These are phyloP conservation scores for Cyberlindnera lachancei DNA, from an alignment of 805 yeast species.

Conservation along the genomic window DNA sequence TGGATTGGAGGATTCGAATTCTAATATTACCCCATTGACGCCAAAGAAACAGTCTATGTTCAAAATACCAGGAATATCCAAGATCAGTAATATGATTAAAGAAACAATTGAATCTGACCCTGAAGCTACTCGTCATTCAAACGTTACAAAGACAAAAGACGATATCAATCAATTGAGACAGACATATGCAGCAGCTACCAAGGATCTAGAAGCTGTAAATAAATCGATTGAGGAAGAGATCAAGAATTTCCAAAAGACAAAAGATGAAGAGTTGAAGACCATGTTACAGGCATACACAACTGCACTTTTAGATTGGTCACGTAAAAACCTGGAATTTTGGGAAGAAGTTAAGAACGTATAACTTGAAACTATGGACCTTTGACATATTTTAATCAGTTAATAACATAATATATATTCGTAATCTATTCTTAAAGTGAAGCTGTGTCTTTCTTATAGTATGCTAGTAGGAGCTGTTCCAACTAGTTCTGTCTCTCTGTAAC, in stretches of 20 bases:
- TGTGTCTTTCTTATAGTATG: too few species aligned
- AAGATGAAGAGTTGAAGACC: slow-evolving; percentile 42
- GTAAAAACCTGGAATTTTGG: slow-evolving; percentile 60
- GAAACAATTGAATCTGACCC: slow-evolving; percentile 65
- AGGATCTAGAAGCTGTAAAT: slow-evolving; percentile 43
- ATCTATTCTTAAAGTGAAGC: too few species aligned
- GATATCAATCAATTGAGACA: slow-evolving; percentile 40
- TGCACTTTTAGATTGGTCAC: slow-evolving; percentile 58
- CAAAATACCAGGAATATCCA: slow-evolving; percentile 46
- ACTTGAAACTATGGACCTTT: too few species aligned
- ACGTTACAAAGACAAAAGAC: slow-evolving; percentile 34
- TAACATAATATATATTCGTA: too few species aligned
- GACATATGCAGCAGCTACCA: slow-evolving; percentile 44
- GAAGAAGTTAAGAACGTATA: slow-evolving; percentile 40
- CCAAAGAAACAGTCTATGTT: slow-evolving; percentile 29
- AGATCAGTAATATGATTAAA: slow-evolving; percentile 43
- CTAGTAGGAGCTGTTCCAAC: too few species aligned
- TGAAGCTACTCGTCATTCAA: slow-evolving; percentile 50
- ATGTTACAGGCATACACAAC: slow-evolving; percentile 48
- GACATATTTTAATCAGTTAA: too few species aligned
- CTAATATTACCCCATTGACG: slow-evolving; percentile 13
- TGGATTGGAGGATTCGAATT: too few species aligned
- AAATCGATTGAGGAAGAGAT: slow-evolving; percentile 35
- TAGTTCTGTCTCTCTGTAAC: too few species aligned
- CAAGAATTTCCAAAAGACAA: slow-evolving; percentile 38